Evolutionary conservation across 257 asterid species (phyloP), one percentile per base, ranked within the genome.

Genomic region (Penstemon barbatus): DNA sequence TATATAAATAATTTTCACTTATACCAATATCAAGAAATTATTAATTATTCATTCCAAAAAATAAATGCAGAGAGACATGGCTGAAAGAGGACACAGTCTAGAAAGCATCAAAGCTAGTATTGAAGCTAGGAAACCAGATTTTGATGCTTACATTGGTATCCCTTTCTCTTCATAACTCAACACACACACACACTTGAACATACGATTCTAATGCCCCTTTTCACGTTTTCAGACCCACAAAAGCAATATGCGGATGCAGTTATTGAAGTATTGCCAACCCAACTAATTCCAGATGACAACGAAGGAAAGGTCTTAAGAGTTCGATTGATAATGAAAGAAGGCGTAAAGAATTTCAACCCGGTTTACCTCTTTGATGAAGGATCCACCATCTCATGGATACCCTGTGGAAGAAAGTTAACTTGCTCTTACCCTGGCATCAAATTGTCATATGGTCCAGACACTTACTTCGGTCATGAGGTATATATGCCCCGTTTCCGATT

Each of bases 391-490:
- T 83, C 96, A 6, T 94, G 99, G 99, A 87, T 94, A 8, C 99
- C 99, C 18, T 94, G 99, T 68, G 99, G 99, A 13, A 83, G 98
- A 85, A 94, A 94, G 80, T 75, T 94, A 60, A 91, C 99, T 0
- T 94, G 98, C 81, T 94, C 99, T 13, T 94, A 94, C 76, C 99
- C 99, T 53, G 99, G 99, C 70, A 94, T 94, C 96, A 91, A 89
- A 39, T 91, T 89, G 78, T 11, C 85, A 66, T 94, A 94, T 42
- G 94, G 96, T 39, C 99, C 99, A 37, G 97, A 94, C 15, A 50
- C 87, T 45, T 94, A 89, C 84, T 94, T 37, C 8, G 99, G 80
- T 79, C 66, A 91, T 15, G 99, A 94, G 99, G 97, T 92, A 84
- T 6, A 41, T 5, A 11, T 4, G n/a, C 4, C 6, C 43, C 15